Evolutionary conservation across 306 rosid species (phyloP).

Genomic region (Castanea sativa): DNA sequence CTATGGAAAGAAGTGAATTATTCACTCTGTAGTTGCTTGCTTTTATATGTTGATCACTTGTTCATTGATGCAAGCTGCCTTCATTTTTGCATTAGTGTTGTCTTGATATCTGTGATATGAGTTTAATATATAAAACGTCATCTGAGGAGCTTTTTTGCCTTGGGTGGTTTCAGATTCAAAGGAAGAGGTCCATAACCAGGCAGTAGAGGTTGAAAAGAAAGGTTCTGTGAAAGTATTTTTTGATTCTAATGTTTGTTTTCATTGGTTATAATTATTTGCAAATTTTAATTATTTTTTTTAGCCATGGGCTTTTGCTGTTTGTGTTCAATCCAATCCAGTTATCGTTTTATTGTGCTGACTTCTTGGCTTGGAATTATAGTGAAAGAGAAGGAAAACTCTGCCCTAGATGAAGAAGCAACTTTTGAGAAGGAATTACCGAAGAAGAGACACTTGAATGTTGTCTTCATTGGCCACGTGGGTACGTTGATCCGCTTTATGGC

Average conservation of each 20-base stretch:
- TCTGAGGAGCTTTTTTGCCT: constrained; percentile 11
- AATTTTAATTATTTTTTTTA: constrained; percentile 3
- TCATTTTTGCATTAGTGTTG: background rate
- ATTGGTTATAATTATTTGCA: background rate
- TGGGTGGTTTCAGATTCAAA: constrained; percentile 45
- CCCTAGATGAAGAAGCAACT: constrained; percentile 28
- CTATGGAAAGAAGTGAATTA: background rate
- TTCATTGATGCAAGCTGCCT: background rate
- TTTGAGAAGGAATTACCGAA: constrained; percentile 29
- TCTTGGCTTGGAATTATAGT: constrained; percentile 37
- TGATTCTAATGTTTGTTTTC: background rate
- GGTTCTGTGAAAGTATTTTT: constrained; percentile 36
- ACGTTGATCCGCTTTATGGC: constrained; percentile 32
- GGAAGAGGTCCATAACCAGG: constrained; percentile 35
- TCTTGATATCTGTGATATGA: background rate
- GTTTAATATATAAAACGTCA: constrained; percentile 6
- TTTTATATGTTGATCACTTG: background rate
- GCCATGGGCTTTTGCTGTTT: background rate
- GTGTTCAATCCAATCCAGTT: background rate
- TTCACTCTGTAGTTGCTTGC: background rate
- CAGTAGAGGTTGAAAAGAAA: constrained; percentile 48
- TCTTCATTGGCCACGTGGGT: constrained; percentile 98
- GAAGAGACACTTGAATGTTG: constrained; percentile 89
- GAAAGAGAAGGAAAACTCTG: constrained; percentile 47
- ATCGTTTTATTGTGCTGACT: constrained; percentile 21